Base-by-base conservation (phyloP, 176 grass and related monocot species). In the Raddia distichophylla region DNA sequence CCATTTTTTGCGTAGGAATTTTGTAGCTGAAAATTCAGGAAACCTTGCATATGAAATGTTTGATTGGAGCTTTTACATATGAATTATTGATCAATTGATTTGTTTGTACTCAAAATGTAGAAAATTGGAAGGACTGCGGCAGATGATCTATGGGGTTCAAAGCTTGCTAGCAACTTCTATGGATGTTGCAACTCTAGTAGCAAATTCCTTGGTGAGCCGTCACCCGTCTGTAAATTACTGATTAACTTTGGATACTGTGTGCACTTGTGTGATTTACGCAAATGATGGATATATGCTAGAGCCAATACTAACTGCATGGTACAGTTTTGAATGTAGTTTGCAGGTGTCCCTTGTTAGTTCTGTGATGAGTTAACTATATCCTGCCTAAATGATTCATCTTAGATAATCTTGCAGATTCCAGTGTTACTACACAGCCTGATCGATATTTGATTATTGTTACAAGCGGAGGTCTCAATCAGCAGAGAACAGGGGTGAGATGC, bases 401-500 rank as follows among this genome's bases (percentile, higher is more conserved):
- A 3, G 2, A 40, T 3, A 40, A 40, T 40, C 37, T 40, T 1
- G 71, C 87, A 97, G 94, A 86, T 85, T 85, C 87, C 52, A 85
- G 67, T 60, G 54, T 78, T 47, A 81, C 60, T 37, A 94, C 90
- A 20, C 49, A 83, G 45, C 84, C 72, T 42, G 69, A 93, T 87
- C 84, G 94, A 63, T 91, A 87, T 80, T 89, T 97, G 80, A 85
- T 93, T 89, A 85, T 97, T 55, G 77, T 87, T 76, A 97, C 91
- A 58, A 97, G 91, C 83, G 94, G 94, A 65, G 94, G 94, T 33
- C 67, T 97, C 72, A 97, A 97, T 69, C 94, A 97, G 83, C 94
- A 97, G 61, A 85, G 94, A 91, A 97, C 91, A 77, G 94, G 94
- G 82, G 94, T 97, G 81, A 97, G 75, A 35, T 75, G 43, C 80